Percentiles rank a stretch among this genome's conserved stretches.
Evolutionary conservation across 2,329 filamentous ascomycete species (phyloP).

Genomic region (Furcasterigmium furcatum): DNA sequence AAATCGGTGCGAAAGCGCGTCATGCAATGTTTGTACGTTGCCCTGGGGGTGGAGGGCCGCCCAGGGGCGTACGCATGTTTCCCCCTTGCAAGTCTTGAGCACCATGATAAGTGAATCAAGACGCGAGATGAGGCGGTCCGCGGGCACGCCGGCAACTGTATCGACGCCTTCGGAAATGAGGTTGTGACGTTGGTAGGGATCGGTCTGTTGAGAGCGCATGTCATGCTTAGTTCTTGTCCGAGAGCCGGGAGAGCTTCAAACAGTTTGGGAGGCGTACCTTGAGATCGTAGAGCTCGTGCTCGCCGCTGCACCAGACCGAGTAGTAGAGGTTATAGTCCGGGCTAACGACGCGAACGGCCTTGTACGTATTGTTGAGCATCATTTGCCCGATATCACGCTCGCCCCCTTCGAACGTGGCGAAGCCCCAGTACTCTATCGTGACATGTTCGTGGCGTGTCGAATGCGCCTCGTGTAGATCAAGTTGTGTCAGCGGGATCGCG

Average conservation of each 20-base stretch:
- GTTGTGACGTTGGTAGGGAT: neutral
- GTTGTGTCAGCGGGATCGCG: conserved; percentile 30
- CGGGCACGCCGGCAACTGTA: conserved; percentile 1
- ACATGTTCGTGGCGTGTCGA: conserved; percentile 45
- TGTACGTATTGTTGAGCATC: conserved; percentile 46
- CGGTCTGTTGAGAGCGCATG: neutral
- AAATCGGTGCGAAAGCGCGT: conserved; percentile 36
- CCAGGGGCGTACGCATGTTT: conserved; percentile 7
- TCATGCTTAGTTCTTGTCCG: neutral
- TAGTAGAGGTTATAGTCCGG: conserved; percentile 51
- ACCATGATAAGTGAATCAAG: conserved; percentile 11
- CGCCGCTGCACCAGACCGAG: conserved; percentile 50
- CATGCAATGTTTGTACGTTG: conserved; percentile 37
- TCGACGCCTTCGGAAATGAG: neutral
- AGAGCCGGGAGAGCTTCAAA: neutral
- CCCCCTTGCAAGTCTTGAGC: conserved; percentile 8
- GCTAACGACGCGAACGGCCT: conserved; percentile 41
- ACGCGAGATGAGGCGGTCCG: conserved; percentile 1
- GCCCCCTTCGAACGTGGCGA: conserved; percentile 3
- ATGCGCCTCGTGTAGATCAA: conserved; percentile 11
- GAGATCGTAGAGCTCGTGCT: conserved; percentile 37
- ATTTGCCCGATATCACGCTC: conserved; percentile 38
- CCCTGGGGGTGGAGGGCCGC: conserved; percentile 3
- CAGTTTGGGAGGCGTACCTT: conserved; percentile 37
- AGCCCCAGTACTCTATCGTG: conserved; percentile 45